phyloP scores from a whole-genome alignment of 768 basidiomycete genomes.

The Arthromyces matolae region DNA sequence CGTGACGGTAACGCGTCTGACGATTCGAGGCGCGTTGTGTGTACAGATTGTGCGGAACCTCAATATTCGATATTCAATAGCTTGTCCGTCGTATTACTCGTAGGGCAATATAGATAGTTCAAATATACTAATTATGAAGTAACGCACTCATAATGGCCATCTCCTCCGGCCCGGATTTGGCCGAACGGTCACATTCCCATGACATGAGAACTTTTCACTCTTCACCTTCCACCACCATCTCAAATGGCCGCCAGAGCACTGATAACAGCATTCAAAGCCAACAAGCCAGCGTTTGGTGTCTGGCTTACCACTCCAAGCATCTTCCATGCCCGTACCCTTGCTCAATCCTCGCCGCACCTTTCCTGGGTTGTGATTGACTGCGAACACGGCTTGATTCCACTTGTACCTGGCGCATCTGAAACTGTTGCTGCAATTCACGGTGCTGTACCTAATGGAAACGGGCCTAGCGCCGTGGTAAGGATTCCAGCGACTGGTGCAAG shows the following conservation, averaged over 20 bases:
- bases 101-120: too few species aligned
- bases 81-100: neutral
- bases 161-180: too few species aligned
- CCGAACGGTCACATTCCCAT: too few species aligned
- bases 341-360: conserved; percentile 49
- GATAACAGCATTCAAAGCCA: conserved; percentile 46
- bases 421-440: conserved; percentile 51
- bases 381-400: conserved; percentile 59
- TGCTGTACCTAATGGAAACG: conserved; percentile 35
- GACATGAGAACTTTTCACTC: too few species aligned
- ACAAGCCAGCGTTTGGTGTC: conserved; percentile 61
- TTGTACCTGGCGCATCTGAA: conserved; percentile 56
- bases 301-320: conserved; percentile 63
- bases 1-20: too few species aligned
- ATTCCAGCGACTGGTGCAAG: conserved; percentile 67
- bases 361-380: conserved; percentile 68
- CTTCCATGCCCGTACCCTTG: conserved; percentile 56
- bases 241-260: conserved; percentile 54
- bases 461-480: conserved; percentile 54
- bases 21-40: too few species aligned
- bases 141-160: too few species aligned
- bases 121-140: too few species aligned
- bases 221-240: neutral
- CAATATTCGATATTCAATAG: neutral
- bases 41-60: too few species aligned